A percentile compares a stretch with the other conserved stretches of the same genome.
phyloP scores from a whole-genome alignment of 2,329 filamentous ascomycete species.

The Fusarium nanum region DNA sequence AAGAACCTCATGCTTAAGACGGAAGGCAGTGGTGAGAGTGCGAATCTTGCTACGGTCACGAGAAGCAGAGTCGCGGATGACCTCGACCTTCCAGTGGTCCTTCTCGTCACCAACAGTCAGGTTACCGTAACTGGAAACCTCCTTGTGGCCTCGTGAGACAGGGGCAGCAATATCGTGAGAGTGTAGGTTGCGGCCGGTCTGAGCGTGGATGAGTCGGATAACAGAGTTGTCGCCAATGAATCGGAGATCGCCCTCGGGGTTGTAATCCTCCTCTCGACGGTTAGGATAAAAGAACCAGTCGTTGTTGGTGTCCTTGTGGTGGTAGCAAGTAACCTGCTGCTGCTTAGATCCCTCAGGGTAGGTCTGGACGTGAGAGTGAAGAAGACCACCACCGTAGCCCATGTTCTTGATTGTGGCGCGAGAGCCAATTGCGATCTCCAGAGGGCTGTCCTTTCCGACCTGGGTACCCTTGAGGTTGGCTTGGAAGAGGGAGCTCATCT shows the following conservation, averaged over 20 bases:
- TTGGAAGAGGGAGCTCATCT: slow-evolving; percentile 99
- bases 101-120: slow-evolving; percentile 95
- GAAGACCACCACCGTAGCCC: slow-evolving; percentile 96
- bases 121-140: slow-evolving; percentile 97
- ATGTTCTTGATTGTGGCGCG: slow-evolving; percentile 97
- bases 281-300: slow-evolving; percentile 99
- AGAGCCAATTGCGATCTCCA: slow-evolving; percentile 91
- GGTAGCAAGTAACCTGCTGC: slow-evolving; percentile 98
- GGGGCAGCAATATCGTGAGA: slow-evolving; percentile 92
- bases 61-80: slow-evolving; percentile 89
- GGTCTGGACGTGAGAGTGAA: slow-evolving; percentile 96
- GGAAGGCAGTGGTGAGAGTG: slow-evolving; percentile 93
- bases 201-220: slow-evolving; percentile 90
- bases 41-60: slow-evolving; percentile 86
- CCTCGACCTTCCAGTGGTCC: slow-evolving; percentile 96
- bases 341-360: slow-evolving; percentile 93
- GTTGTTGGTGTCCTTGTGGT: slow-evolving; percentile 99
- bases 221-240: slow-evolving; percentile 82
- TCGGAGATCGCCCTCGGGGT: slow-evolving; percentile 73
- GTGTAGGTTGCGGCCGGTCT: slow-evolving; percentile 97
- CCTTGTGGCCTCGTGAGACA: slow-evolving; percentile 86
- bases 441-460: slow-evolving; percentile 92
- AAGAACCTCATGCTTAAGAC: slow-evolving; percentile 82
- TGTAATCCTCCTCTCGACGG: slow-evolving; percentile 78
- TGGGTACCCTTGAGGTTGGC: slow-evolving; percentile 94